These are phyloP conservation scores for Diplodia intermedia DNA, from an alignment of 2,329 filamentous ascomycete genomes.

Conservation along the genomic window DNA sequence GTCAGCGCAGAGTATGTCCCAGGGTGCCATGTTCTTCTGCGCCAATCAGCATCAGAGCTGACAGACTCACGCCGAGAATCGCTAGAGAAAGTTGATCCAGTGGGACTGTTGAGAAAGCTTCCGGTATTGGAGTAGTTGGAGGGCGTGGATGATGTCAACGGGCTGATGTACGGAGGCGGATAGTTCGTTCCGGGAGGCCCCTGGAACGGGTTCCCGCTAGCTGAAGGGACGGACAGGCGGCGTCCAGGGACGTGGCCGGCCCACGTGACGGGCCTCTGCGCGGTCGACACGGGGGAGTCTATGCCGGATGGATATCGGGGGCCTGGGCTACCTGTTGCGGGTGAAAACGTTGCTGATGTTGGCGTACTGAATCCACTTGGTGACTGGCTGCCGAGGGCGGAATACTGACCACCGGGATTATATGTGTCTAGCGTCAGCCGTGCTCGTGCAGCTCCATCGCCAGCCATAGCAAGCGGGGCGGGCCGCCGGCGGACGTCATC, in stretches of 20 bases:
- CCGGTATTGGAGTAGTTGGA: slow-evolving; percentile 63
- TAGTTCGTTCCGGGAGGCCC: slow-evolving; percentile 65
- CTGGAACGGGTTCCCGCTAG: slow-evolving; percentile 70
- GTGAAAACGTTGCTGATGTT: slow-evolving; percentile 82
- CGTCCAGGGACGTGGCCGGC: slow-evolving; percentile 71
- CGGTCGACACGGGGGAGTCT: slow-evolving; percentile 74
- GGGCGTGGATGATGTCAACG: slow-evolving; percentile 61
- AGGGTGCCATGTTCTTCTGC: slow-evolving; percentile 89
- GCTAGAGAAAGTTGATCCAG: slow-evolving; percentile 63
- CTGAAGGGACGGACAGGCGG: slow-evolving; percentile 82
- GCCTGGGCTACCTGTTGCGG: slow-evolving; percentile 73
- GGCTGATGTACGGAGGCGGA: slow-evolving; percentile 64
- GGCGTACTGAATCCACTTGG: slow-evolving; percentile 81
- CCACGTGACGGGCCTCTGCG: slow-evolving; percentile 75
- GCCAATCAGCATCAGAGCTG: slow-evolving; percentile 75
- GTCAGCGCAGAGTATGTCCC: slow-evolving; percentile 69
- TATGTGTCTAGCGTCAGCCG: slow-evolving; percentile 70
- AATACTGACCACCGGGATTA: slow-evolving; percentile 67
- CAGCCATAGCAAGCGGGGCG: slow-evolving; percentile 81
- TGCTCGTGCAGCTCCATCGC: slow-evolving; percentile 67
- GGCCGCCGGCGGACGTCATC: slow-evolving; percentile 75
- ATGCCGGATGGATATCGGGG: slow-evolving; percentile 69
- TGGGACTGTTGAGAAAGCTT: slow-evolving; percentile 71
- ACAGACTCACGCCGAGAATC: slow-evolving; percentile 72
- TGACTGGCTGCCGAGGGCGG: slow-evolving; percentile 70